A percentile compares a stretch with the other conserved stretches of the same genome.
These are phyloP conservation scores for Dactylis glomerata DNA, from an alignment of 176 grass and related monocot species.

Conservation along the genomic window DNA sequence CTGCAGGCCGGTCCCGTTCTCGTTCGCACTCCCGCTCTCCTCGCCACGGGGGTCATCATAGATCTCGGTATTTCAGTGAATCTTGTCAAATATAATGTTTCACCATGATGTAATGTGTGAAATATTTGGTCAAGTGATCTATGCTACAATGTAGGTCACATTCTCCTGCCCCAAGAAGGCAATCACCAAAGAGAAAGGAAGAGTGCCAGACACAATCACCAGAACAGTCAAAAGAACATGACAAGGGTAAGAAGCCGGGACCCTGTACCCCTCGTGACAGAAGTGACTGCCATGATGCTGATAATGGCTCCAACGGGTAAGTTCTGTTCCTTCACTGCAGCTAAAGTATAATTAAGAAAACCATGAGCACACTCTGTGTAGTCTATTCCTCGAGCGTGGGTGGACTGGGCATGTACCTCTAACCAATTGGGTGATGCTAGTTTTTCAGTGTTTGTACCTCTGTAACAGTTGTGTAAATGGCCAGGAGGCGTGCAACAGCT, in stretches of 20 bases:
- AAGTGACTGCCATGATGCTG: slow-evolving; percentile 28
- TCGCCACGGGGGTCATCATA: slow-evolving; percentile 39
- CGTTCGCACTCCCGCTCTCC: slow-evolving; percentile 59
- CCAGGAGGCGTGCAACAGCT: background rate
- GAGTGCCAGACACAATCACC: slow-evolving; percentile 31
- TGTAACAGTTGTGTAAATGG: slow-evolving; percentile 1
- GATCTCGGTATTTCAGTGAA: slow-evolving; percentile 47
- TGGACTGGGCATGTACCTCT: background rate
- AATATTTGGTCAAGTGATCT: background rate
- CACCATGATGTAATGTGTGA: background rate
- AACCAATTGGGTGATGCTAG: background rate
- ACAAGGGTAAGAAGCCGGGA: slow-evolving; percentile 30
- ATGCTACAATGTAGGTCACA: slow-evolving; percentile 40
- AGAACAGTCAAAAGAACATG: slow-evolving; percentile 32
- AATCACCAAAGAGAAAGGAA: slow-evolving; percentile 56
- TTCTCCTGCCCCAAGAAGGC: slow-evolving; percentile 68
- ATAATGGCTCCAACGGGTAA: slow-evolving; percentile 49
- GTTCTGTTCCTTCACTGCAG: slow-evolving; percentile 19
- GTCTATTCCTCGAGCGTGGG: background rate
- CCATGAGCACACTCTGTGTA: background rate
- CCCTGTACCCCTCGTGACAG: slow-evolving; percentile 41
- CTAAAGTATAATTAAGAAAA: background rate
- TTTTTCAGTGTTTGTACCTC: background rate
- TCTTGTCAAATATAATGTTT: background rate
- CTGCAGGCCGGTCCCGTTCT: slow-evolving; percentile 58